These are phyloP conservation scores for Penicillium occitanis DNA, from an alignment of 2,329 filamentous ascomycete species.

Conservation along the genomic window DNA sequence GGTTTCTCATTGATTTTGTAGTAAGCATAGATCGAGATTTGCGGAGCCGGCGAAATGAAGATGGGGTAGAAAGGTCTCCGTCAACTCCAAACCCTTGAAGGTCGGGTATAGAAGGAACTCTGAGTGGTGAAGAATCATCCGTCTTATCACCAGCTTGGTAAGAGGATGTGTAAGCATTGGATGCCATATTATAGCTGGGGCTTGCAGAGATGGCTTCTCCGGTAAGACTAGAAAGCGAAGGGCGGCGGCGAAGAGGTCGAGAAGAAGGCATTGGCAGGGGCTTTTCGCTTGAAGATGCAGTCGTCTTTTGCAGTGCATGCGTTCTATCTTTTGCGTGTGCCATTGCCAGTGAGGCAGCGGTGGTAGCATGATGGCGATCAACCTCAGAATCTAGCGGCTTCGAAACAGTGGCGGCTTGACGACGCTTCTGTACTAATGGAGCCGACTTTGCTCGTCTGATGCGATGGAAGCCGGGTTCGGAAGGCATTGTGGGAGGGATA, in stretches of 20 bases:
- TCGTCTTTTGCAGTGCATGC: constrained; percentile 22
- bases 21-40: constrained; percentile 52
- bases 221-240: constrained; percentile 23
- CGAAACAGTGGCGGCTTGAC: constrained; percentile 25
- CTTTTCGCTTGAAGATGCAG: constrained; percentile 23
- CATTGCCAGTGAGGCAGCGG: constrained; percentile 48
- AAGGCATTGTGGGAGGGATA: constrained; percentile 26
- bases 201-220: constrained; percentile 20
- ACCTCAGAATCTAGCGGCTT: constrained; percentile 34
- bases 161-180: background rate
- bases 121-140: constrained; percentile 24
- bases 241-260: constrained; percentile 24
- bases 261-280: constrained; percentile 29
- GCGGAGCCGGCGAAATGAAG: constrained; percentile 48
- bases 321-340: constrained; percentile 34
- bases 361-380: constrained; percentile 37
- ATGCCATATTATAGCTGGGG: constrained; percentile 3
- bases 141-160: background rate
- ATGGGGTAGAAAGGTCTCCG: constrained; percentile 42
- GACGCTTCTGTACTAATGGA: constrained; percentile 37
- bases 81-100: constrained; percentile 35
- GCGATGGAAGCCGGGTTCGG: constrained; percentile 29
- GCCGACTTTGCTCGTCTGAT: constrained; percentile 42
- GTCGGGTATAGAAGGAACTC: constrained; percentile 33
- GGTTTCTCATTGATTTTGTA: constrained; percentile 40